These are phyloP conservation scores for sorghum (Sorghum bicolor) DNA, from an alignment of 176 grass and related monocot genomes.

Conservation along the genomic window Sorghum_bicolor_NCBIv3 NC_012871.2:67016001-67016500, in stretches of 20 bases:
- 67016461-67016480: slow-evolving; percentile 30
- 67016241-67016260: background rate
- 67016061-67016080: no score
- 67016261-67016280: background rate
- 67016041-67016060: no score
- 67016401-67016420: slow-evolving; percentile 23
- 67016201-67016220: slow-evolving; percentile 40
- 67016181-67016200: background rate
- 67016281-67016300: slow-evolving; percentile 3
- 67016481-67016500: background rate
- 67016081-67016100: no score
- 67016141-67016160: background rate
- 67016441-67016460: slow-evolving; percentile 32
- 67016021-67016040: no score
- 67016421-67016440: slow-evolving; percentile 41
- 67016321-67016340: slow-evolving; percentile 11
- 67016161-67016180: background rate
- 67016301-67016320: background rate
- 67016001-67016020: no score
- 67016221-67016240: background rate
- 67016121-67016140: no score
- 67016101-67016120: no score
- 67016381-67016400: background rate
- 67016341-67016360: slow-evolving; percentile 36
- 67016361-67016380: slow-evolving; percentile 1